A percentile compares a stretch with the other conserved stretches of the same genome.
Conservation (phyloP, 2,329 filamentous ascomycete species). For the Leptosphaerulina australis region DNA sequence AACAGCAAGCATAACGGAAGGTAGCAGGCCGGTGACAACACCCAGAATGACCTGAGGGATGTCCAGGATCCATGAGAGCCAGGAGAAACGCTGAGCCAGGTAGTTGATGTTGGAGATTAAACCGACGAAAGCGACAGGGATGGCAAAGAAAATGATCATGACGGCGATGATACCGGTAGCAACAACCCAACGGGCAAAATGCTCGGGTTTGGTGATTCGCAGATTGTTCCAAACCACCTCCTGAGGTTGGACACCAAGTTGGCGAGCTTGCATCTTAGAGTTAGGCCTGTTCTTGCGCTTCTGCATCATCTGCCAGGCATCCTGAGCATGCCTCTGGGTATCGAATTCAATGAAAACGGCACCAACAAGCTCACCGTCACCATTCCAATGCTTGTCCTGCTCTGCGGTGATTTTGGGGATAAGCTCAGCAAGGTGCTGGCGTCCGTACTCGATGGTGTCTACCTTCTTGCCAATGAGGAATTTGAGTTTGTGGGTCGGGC, state of each 20-base stretch:
- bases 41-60: constrained; percentile 52
- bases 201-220: constrained; percentile 45
- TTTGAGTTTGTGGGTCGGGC: constrained; percentile 50
- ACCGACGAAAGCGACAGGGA: constrained; percentile 55
- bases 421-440: constrained; percentile 73
- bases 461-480: constrained; percentile 52
- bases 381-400: constrained; percentile 70
- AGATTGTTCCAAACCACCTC: constrained; percentile 57
- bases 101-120: constrained; percentile 54
- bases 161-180: constrained; percentile 49
- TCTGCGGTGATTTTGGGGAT: constrained; percentile 71
- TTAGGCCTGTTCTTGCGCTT: constrained; percentile 43
- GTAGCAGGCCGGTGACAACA: constrained; percentile 55
- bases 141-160: constrained; percentile 55
- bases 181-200: constrained; percentile 37
- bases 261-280: constrained; percentile 47
- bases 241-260: constrained; percentile 53
- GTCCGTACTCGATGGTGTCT: constrained; percentile 84
- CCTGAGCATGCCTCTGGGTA: constrained; percentile 80
- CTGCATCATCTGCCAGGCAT: constrained; percentile 73
- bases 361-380: constrained; percentile 69
- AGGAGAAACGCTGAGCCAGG: constrained; percentile 46
- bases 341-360: constrained; percentile 90
- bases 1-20: constrained; percentile 51
- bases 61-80: constrained; percentile 51